phyloP scores from a whole-genome alignment of 768 basidiomycete genomes.

The Tulasnella sp. region DNA sequence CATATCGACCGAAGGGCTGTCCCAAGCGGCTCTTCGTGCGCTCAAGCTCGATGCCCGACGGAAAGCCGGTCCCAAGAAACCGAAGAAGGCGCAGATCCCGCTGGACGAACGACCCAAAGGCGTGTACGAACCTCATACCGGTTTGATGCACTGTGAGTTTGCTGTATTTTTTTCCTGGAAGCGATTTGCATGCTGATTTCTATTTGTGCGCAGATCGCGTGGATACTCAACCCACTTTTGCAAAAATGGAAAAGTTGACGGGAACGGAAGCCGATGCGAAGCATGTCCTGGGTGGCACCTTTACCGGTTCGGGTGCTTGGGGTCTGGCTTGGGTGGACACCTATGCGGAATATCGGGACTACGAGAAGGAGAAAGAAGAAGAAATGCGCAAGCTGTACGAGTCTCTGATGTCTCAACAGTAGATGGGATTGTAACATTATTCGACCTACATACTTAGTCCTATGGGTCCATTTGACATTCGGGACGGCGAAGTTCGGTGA shows the following conservation, averaged over 20 bases:
- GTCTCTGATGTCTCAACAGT: neutral
- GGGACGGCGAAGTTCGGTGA: neutral
- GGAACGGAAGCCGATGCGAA: constrained; percentile 32
- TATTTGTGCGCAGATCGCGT: constrained; percentile 55
- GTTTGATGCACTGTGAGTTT: constrained; percentile 57
- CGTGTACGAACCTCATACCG: constrained; percentile 74
- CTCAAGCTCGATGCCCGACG: constrained; percentile 13
- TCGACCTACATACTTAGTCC: neutral
- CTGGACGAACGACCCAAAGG: constrained; percentile 40
- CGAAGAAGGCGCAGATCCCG: constrained; percentile 22
- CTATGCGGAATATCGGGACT: constrained; percentile 1
- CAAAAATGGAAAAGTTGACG: constrained; percentile 47
- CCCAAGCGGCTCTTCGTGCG: constrained; percentile 6
- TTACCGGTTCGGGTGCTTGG: constrained; percentile 72
- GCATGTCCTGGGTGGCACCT: constrained; percentile 53
- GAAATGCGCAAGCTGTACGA: constrained; percentile 9
- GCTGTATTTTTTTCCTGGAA: no score
- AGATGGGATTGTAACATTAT: neutral
- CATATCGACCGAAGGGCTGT: constrained; percentile 6
- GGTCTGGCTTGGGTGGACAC: constrained; percentile 67
- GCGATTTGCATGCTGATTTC: no score
- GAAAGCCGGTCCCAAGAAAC: constrained; percentile 20
- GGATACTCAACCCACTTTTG: constrained; percentile 64
- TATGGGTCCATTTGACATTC: no score
- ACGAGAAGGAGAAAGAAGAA: constrained; percentile 3